Percentiles rank a stretch among this genome's conserved stretches.
Evolutionary conservation across 2,329 filamentous ascomycete species (phyloP).

Genomic region (Colletotrichum limetticola): DNA sequence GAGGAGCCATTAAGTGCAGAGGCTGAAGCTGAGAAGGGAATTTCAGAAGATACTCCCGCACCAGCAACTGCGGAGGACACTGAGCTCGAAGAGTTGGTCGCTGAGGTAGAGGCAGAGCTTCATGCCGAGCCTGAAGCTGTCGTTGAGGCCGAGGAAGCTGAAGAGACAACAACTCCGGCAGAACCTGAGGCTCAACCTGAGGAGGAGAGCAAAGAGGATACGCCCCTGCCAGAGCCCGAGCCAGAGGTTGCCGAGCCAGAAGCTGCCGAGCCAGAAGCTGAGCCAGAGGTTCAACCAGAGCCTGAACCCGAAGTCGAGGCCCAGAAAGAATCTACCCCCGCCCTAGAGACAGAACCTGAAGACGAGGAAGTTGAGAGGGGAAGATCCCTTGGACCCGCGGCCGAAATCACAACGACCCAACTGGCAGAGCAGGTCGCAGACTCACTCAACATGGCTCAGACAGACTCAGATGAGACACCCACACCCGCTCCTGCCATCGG

Average conservation of each 20-base stretch:
- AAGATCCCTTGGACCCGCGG: background rate
- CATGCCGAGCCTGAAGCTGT: background rate
- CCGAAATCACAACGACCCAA: background rate
- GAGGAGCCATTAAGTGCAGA: background rate
- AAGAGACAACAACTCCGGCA: background rate
- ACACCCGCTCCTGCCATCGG: background rate
- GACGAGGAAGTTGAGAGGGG: background rate
- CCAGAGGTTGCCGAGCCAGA: background rate
- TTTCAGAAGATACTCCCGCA: background rate
- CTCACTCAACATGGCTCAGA: background rate
- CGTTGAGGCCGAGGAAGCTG: background rate
- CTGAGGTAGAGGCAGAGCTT: background rate
- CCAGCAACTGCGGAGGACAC: background rate
- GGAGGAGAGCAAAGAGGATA: background rate
- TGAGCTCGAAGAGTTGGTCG: background rate
- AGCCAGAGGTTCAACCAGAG: background rate
- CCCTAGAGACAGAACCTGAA: background rate
- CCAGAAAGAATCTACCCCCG: background rate
- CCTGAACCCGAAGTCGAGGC: background rate
- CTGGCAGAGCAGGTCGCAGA: slow-evolving; percentile 8
- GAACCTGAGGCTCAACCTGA: background rate
- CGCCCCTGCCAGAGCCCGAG: background rate
- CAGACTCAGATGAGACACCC: background rate
- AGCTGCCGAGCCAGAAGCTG: background rate
- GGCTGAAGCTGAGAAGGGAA: background rate